Evolutionary conservation across 2,329 filamentous ascomycete genomes (phyloP).

Genomic region (Davidsoniella australis): DNA sequence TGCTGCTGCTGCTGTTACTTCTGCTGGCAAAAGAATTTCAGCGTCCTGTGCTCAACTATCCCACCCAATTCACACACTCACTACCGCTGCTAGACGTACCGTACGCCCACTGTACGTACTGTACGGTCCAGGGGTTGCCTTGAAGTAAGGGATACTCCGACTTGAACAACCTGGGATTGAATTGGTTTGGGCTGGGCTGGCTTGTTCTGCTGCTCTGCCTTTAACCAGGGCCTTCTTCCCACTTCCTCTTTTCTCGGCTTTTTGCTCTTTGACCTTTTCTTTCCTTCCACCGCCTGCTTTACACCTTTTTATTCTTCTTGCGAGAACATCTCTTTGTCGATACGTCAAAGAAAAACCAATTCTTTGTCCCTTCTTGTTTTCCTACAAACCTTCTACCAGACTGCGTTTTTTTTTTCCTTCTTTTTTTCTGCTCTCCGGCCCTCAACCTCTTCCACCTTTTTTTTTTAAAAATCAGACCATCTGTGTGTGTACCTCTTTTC

Average conservation of each 20-base stretch:
- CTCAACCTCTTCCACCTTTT: neutral
- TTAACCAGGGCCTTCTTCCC: conserved; percentile 5
- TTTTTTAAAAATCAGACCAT: neutral
- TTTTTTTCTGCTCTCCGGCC: neutral
- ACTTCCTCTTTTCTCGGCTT: conserved; percentile 11
- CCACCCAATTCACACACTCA: neutral
- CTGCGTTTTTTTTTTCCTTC: neutral
- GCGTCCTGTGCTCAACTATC: neutral
- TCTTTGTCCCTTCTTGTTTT: conserved; percentile 3
- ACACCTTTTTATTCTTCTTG: neutral
- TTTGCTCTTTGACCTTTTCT: conserved; percentile 12
- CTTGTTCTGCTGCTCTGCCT: conserved; percentile 6
- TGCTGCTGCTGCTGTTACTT: neutral
- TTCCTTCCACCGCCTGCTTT: conserved; percentile 8
- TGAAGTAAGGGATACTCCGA: conserved; percentile 10
- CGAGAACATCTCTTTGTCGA: too few species aligned
- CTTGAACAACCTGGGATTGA: conserved; percentile 9
- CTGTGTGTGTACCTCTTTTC: neutral
- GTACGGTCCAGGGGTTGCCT: conserved; percentile 7
- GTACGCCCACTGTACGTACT: conserved; percentile 3
- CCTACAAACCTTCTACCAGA: neutral
- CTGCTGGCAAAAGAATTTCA: too few species aligned
- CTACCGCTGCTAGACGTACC: conserved; percentile 4
- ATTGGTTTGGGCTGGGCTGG: conserved; percentile 10
- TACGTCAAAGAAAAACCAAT: neutral